These are phyloP conservation scores for Alternaria atra DNA, from an alignment of 2,329 filamentous ascomycete species.

Conservation along the genomic window DNA sequence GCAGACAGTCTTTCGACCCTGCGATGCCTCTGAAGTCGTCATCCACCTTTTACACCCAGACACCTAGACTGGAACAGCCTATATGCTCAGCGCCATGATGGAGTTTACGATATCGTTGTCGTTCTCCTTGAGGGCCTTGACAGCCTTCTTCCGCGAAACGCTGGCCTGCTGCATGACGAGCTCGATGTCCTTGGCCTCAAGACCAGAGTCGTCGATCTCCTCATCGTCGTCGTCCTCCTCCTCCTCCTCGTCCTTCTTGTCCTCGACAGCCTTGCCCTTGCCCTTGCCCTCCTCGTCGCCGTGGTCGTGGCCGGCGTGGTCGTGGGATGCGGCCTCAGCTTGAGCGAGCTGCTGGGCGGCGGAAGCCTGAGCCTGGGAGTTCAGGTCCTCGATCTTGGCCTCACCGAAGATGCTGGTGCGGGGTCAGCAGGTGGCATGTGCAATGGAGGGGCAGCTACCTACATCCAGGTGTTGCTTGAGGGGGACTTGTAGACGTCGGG, in stretches of 20 bases:
- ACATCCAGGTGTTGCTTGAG: conserved; percentile 99
- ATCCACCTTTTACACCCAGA: conserved; percentile 22
- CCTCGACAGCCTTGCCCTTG: conserved; percentile 75
- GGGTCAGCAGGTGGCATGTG: conserved; percentile 31
- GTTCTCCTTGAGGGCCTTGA: conserved; percentile 99
- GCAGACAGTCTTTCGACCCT: conserved; percentile 23
- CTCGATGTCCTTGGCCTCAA: conserved; percentile 99
- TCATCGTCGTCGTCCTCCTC: conserved; percentile 81
- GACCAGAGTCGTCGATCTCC: conserved; percentile 91
- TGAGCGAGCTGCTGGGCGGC: conserved; percentile 94
- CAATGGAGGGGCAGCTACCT: conserved; percentile 56
- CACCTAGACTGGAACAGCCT: conserved; percentile 27
- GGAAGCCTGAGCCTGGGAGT: conserved; percentile 95
- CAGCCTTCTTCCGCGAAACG: conserved; percentile 96
- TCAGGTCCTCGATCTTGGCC: conserved; percentile 99
- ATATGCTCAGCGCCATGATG: conserved; percentile 89
- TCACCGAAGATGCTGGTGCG: conserved; percentile 90
- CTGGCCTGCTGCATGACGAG: conserved; percentile 98
- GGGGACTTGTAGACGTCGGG: conserved; percentile 99
- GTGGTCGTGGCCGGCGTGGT: conserved; percentile 77
- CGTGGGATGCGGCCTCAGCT: conserved; percentile 69
- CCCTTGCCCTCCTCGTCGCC: conserved; percentile 69
- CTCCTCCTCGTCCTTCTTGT: conserved; percentile 66
- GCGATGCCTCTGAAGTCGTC: conserved; percentile 25
- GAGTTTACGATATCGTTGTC: conserved; percentile 99